Evolutionary conservation across 2,329 filamentous ascomycete species (phyloP).

Genomic region (Colletotrichum higginsianum): DNA sequence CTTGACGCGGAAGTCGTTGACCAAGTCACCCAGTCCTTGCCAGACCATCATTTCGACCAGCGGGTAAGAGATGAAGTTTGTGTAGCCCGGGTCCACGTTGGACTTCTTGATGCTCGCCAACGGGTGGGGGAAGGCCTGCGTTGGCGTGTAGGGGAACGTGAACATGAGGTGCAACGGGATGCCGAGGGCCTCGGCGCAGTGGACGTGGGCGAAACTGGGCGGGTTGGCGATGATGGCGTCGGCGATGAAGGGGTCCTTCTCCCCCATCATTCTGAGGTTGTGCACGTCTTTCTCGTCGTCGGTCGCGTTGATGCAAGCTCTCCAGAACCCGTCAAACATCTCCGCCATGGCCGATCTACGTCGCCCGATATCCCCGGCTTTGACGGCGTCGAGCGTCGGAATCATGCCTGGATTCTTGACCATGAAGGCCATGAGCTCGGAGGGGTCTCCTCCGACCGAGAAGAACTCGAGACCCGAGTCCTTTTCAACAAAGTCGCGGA

Average conservation of each 20-base stretch:
- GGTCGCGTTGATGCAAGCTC: constrained; percentile 81
- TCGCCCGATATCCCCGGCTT: constrained; percentile 79
- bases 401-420: constrained; percentile 87
- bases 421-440: constrained; percentile 90
- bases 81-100: constrained; percentile 80
- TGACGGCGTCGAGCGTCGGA: constrained; percentile 79
- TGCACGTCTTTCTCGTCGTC: constrained; percentile 75
- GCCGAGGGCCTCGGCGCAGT: constrained; percentile 84
- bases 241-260: constrained; percentile 74
- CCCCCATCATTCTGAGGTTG: constrained; percentile 76
- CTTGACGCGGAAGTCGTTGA: constrained; percentile 81
- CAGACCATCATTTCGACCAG: constrained; percentile 90
- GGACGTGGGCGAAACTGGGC: constrained; percentile 82
- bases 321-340: constrained; percentile 89
- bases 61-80: constrained; percentile 86
- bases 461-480: constrained; percentile 85
- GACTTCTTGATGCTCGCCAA: constrained; percentile 81
- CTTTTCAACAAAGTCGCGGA: constrained; percentile 81
- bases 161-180: constrained; percentile 90
- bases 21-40: constrained; percentile 87
- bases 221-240: constrained; percentile 91
- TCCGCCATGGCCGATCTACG: constrained; percentile 80
- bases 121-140: constrained; percentile 82
- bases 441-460: constrained; percentile 83
- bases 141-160: constrained; percentile 86